These are phyloP conservation scores for Pichia sp. DNA, from an alignment of 1,139 yeast genomes.

Conservation along the genomic window DNA sequence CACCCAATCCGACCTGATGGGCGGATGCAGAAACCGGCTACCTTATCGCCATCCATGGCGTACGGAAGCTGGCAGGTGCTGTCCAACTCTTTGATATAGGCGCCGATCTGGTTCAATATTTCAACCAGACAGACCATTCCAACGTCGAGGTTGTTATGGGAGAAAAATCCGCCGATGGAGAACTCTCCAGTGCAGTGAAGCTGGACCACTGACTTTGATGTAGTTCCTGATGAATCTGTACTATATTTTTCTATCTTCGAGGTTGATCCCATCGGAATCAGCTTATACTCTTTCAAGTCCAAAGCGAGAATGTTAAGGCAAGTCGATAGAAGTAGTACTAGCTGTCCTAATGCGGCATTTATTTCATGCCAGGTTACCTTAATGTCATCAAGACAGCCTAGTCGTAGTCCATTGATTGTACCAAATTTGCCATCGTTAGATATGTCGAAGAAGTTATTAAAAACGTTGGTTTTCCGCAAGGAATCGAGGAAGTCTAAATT, in stretches of 20 bases:
- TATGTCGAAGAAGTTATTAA: conserved; percentile 74
- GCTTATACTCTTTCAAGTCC: conserved; percentile 52
- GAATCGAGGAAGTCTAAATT: conserved; percentile 64
- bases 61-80: conserved; percentile 70
- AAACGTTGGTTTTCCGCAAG: conserved; percentile 72
- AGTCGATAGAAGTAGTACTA: conserved; percentile 65
- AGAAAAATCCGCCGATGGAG: conserved; percentile 63
- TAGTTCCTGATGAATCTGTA: conserved; percentile 33
- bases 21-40: conserved; percentile 74
- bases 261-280: conserved; percentile 81
- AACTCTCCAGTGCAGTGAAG: conserved; percentile 54
- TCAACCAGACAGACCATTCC: conserved; percentile 75
- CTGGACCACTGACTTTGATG: conserved; percentile 37
- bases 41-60: conserved; percentile 53
- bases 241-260: conserved; percentile 68
- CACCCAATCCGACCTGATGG: conserved; percentile 60
- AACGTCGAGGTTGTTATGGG: conserved; percentile 65
- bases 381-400: conserved; percentile 59
- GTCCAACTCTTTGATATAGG: conserved; percentile 45
- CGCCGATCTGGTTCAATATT: conserved; percentile 54
- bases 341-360: conserved; percentile 89
- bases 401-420: conserved; percentile 76
- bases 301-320: conserved; percentile 55
- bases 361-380: conserved; percentile 86
- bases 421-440: conserved; percentile 82